These are phyloP conservation scores for Auriscalpium microsporum DNA, from an alignment of 768 basidiomycete species.

Conservation along the genomic window DNA sequence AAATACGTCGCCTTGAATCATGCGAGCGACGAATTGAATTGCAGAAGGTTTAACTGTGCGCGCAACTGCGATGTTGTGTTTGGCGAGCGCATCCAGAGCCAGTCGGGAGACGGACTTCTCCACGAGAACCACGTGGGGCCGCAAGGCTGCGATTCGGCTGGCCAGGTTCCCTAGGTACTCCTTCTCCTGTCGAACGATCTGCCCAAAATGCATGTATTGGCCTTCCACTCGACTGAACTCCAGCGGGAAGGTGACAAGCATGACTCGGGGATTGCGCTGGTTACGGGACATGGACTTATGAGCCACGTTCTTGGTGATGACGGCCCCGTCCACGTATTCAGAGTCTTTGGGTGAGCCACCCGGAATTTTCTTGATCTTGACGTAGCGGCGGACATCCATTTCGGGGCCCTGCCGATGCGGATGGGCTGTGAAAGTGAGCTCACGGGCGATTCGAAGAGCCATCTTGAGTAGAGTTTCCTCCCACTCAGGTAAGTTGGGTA, in stretches of 20 bases:
- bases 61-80: slow-evolving; percentile 85
- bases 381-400: slow-evolving; percentile 91
- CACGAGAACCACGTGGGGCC: slow-evolving; percentile 88
- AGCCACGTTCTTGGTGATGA: slow-evolving; percentile 96
- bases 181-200: slow-evolving; percentile 86
- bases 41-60: slow-evolving; percentile 83
- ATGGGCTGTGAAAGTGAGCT: slow-evolving; percentile 66
- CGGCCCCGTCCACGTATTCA: slow-evolving; percentile 93
- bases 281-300: slow-evolving; percentile 89
- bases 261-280: slow-evolving; percentile 82
- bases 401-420: slow-evolving; percentile 79
- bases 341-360: slow-evolving; percentile 89
- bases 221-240: slow-evolving; percentile 91
- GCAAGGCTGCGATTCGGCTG: slow-evolving; percentile 79
- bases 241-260: slow-evolving; percentile 91
- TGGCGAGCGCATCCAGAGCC: slow-evolving; percentile 78
- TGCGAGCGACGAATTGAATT: slow-evolving; percentile 80
- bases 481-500: slow-evolving; percentile 84
- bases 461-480: slow-evolving; percentile 75
- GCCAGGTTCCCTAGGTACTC: slow-evolving; percentile 87
- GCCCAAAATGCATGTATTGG: slow-evolving; percentile 88
- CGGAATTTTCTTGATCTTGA: slow-evolving; percentile 98
- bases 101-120: slow-evolving; percentile 87
- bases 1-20: slow-evolving; percentile 92
- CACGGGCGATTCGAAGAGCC: slow-evolving; percentile 78